These are phyloP conservation scores for Sporothrix variecibatus DNA, from an alignment of 2,329 filamentous ascomycete genomes.

Conservation along the genomic window DNA sequence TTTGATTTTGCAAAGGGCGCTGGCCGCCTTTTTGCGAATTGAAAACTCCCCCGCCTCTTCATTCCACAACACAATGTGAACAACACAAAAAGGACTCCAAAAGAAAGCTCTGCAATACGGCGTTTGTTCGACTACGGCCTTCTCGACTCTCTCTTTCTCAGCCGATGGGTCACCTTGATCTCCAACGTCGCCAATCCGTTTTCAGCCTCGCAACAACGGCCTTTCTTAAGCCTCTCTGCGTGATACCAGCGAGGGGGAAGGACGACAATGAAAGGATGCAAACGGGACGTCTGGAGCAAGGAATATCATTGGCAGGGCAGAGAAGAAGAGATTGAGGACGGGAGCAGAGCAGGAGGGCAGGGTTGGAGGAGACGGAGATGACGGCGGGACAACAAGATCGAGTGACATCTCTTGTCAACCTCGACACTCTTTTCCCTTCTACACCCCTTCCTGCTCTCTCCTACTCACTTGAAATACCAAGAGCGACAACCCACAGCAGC, in stretches of 20 bases:
- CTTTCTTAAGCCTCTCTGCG: neutral
- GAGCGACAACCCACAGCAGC: constrained; percentile 53
- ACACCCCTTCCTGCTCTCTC: neutral
- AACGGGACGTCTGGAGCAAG: neutral
- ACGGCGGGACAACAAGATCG: constrained; percentile 4
- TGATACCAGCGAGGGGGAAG: neutral
- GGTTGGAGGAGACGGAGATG: neutral
- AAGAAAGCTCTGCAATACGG: constrained; percentile 27
- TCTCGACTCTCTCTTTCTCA: neutral
- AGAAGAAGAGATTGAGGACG: neutral
- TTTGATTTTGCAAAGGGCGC: neutral
- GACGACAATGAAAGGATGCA: neutral
- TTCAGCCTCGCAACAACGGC: neutral
- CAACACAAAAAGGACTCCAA: constrained; percentile 4
- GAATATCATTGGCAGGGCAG: neutral
- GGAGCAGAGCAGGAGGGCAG: neutral
- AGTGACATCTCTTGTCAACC: constrained; percentile 1
- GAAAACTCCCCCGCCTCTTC: neutral
- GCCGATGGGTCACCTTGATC: neutral
- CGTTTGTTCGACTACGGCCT: constrained; percentile 17
- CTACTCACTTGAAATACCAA: neutral
- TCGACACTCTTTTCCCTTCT: neutral
- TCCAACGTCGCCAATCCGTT: neutral
- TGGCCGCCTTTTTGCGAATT: constrained; percentile 6
- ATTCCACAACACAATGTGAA: constrained; percentile 21